Evolutionary conservation across 2,329 filamentous ascomycete genomes (phyloP).

Genomic region (Pseudogymnoascus sp.): DNA sequence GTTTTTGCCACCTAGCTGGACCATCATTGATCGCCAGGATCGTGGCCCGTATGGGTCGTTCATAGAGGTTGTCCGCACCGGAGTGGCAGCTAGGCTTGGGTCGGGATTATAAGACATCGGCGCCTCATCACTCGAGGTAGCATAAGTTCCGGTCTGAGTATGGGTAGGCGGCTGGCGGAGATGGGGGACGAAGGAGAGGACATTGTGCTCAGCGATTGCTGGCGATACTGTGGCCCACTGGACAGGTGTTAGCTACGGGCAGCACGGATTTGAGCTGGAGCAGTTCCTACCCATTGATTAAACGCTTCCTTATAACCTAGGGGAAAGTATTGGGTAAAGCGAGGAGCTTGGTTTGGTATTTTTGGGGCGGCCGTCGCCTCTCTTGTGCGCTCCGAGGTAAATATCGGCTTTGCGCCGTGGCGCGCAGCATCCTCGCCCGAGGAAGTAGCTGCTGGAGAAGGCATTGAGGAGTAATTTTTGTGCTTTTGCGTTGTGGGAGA

Average conservation of each 20-base stretch:
- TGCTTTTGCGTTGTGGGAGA: slow-evolving; percentile 15
- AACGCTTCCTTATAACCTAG: slow-evolving; percentile 87
- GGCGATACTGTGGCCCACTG: slow-evolving; percentile 84
- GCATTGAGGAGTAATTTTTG: slow-evolving; percentile 24
- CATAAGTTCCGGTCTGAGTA: slow-evolving; percentile 46
- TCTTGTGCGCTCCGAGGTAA: slow-evolving; percentile 39
- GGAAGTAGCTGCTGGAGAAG: slow-evolving; percentile 22
- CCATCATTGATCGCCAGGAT: slow-evolving; percentile 78
- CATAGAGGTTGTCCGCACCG: slow-evolving; percentile 38
- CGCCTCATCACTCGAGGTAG: slow-evolving; percentile 35
- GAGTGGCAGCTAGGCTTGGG: slow-evolving; percentile 32
- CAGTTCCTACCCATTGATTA: slow-evolving; percentile 68
- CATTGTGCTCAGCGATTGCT: slow-evolving; percentile 75
- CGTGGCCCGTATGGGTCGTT: slow-evolving; percentile 78
- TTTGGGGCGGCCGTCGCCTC: slow-evolving; percentile 18
- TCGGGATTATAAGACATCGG: slow-evolving; percentile 29
- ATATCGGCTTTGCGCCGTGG: slow-evolving; percentile 30
- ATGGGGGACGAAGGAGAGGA: slow-evolving; percentile 79
- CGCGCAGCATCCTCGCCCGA: slow-evolving; percentile 24
- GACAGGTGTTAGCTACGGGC: slow-evolving; percentile 15
- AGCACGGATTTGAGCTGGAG: background rate
- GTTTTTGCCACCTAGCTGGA: slow-evolving; percentile 76
- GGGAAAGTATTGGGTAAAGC: slow-evolving; percentile 56
- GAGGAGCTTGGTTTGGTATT: slow-evolving; percentile 23
- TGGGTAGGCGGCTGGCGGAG: slow-evolving; percentile 57